Evolutionary conservation across 371 early-diverging fungal genomes (phyloP), one percentile per base, ranked within the genome.

Genomic region (Mortierella sp.): DNA sequence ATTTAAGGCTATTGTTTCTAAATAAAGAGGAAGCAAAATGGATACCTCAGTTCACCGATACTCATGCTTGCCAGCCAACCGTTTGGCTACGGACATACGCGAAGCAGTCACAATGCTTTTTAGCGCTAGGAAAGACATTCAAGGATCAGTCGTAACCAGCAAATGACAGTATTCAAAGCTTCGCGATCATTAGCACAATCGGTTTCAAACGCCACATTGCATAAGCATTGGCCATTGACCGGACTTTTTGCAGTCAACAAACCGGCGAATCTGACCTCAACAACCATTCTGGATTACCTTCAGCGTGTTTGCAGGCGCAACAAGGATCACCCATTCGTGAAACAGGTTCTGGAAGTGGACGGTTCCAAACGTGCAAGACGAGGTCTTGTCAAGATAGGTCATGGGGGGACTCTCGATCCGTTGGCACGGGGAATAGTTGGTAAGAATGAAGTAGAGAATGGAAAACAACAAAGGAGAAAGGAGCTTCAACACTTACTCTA

Each of bases 331-430:
- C 30, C 57, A n/a, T 44, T 78, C 50, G 48, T 83, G 60, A 47
- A 43, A 21, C 30, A 68, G 28, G 60, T 78, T 42, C 53, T 83
- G 68, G 60, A 66, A 54, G 49, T 70, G 49, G 81, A 61, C 24
- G 19, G 6, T 8, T 71, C 49, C 43, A 79, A 64, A 60, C 70
- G 56, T 49, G 81, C 57, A 46, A 73, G 47, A 46, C 62, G 28
- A 41, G 79, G 31, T 21, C 31, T 69, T 6, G 52, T 82, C 56
- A 78, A 75, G 65, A 56, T 81, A 61, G 89, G 89, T 0, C 89
- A 89, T 64, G 89, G 88, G 2, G 89, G 89, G 24, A 89, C 89
- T 0, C 61, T 89, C 52, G 89, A 89, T 61, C 89, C 89, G 4
- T 62, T 88, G 50, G 89, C 89, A 4, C 64, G 80, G 3, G 89